Conservation (phyloP, 805 yeast genomes). For the Scheffersomyces ergatensis region DNA sequence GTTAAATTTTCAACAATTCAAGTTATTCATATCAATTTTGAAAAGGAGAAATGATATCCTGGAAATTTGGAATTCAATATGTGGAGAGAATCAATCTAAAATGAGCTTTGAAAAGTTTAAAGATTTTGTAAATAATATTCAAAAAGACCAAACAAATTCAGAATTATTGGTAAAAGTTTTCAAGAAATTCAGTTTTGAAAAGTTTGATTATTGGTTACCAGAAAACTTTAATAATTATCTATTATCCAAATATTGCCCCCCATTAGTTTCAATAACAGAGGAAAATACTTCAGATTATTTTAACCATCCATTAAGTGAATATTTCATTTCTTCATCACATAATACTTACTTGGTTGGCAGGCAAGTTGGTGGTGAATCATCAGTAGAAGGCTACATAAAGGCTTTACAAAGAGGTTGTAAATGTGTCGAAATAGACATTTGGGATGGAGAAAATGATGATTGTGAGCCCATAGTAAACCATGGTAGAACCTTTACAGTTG, state of each 20-base stretch:
- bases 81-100: conserved; percentile 8
- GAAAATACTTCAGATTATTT: conserved; percentile 18
- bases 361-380: conserved; percentile 83
- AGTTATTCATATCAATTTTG: conserved; percentile 64
- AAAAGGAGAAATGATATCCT: conserved; percentile 64
- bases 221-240: conserved; percentile 36
- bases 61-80: conserved; percentile 43
- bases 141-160: conserved; percentile 40
- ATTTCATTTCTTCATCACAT: conserved; percentile 90
- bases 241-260: conserved; percentile 22
- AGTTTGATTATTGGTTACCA: conserved; percentile 19
- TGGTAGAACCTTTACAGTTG: conserved; percentile 78
- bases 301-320: conserved; percentile 70
- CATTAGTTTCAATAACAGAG: conserved; percentile 10
- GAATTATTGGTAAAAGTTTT: conserved; percentile 26
- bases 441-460: conserved; percentile 57
- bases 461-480: conserved; percentile 85
- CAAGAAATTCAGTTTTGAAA: conserved; percentile 19
- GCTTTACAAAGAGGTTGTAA: conserved; percentile 91
- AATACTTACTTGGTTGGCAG: conserved; percentile 88
- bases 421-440: conserved; percentile 91
- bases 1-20: conserved; percentile 71
- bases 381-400: conserved; percentile 84
- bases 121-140: conserved; percentile 45
- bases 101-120: conserved; percentile 22